Percentiles rank a stretch among this genome's conserved stretches.
phyloP scores from a whole-genome alignment of 106 monocot genomes.

The Ottelia alismoides region DNA sequence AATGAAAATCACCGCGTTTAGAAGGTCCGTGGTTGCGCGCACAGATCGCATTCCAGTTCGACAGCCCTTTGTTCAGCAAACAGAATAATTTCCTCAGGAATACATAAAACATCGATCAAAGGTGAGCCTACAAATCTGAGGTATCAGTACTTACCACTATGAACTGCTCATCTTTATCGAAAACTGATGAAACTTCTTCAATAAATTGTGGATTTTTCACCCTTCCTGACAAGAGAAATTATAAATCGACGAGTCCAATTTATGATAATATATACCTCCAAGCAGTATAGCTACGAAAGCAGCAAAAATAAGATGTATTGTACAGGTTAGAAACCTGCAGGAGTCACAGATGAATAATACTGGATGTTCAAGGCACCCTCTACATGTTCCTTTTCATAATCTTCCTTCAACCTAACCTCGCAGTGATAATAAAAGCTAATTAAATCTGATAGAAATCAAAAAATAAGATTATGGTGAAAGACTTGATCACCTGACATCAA shows the following conservation, averaged over 20 bases:
- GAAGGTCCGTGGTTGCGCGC: background rate
- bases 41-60: slow-evolving; percentile 1
- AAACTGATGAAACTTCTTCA: slow-evolving; percentile 2
- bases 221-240: slow-evolving; percentile 4
- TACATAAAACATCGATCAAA: background rate
- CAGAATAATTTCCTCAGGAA: too few species aligned
- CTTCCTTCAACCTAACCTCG: slow-evolving; percentile 10
- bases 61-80: background rate
- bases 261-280: too few species aligned
- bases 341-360: slow-evolving; percentile 5
- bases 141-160: slow-evolving; percentile 1
- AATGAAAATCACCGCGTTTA: background rate
- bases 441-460: too few species aligned
- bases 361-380: slow-evolving; percentile 11
- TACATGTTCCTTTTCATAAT: slow-evolving; percentile 5
- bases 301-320: too few species aligned
- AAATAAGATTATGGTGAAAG: too few species aligned
- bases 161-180: slow-evolving; percentile 3
- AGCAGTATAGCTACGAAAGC: too few species aligned
- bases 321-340: slow-evolving; percentile 7
- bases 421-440: too few species aligned
- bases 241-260: too few species aligned
- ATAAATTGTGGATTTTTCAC: slow-evolving; percentile 12
- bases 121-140: background rate
- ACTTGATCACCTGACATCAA: slow-evolving; percentile 7